Percentiles rank a stretch among this genome's conserved stretches.
Evolutionary conservation across 106 monocot species (phyloP).

Genomic region (Platanthera guangdongensis): DNA sequence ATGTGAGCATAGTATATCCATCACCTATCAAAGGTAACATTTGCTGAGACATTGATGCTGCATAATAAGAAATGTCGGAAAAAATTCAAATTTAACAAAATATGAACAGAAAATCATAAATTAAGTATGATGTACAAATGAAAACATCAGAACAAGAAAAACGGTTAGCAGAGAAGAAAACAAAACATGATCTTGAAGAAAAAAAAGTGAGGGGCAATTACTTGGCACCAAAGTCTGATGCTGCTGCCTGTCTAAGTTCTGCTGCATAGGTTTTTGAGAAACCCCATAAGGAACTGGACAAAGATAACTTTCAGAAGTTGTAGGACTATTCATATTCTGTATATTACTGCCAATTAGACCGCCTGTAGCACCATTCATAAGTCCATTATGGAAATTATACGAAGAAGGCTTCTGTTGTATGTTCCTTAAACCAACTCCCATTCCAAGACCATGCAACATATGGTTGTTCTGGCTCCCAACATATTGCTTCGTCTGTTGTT

Average conservation of each 20-base stretch:
- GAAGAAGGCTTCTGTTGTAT: conserved; percentile 46
- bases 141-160: background rate
- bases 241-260: conserved; percentile 48
- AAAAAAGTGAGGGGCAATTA: conserved; percentile 15
- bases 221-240: conserved; percentile 48
- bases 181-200: background rate
- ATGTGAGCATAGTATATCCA: conserved; percentile 33
- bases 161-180: background rate
- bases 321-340: conserved; percentile 36
- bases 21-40: conserved; percentile 43
- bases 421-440: conserved; percentile 38
- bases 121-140: background rate
- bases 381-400: conserved; percentile 60
- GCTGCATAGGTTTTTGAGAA: conserved; percentile 42
- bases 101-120: background rate
- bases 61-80: background rate
- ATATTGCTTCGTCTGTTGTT: conserved; percentile 57
- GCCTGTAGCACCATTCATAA: conserved; percentile 36
- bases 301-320: conserved; percentile 37
- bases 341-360: conserved; percentile 45
- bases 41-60: conserved; percentile 52
- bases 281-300: conserved; percentile 32
- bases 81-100: background rate
- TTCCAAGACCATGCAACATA: conserved; percentile 46
- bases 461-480: conserved; percentile 47